Evolutionary conservation across 2,329 filamentous ascomycete species (phyloP).

Genomic region (Tolypocladium endophyticum): DNA sequence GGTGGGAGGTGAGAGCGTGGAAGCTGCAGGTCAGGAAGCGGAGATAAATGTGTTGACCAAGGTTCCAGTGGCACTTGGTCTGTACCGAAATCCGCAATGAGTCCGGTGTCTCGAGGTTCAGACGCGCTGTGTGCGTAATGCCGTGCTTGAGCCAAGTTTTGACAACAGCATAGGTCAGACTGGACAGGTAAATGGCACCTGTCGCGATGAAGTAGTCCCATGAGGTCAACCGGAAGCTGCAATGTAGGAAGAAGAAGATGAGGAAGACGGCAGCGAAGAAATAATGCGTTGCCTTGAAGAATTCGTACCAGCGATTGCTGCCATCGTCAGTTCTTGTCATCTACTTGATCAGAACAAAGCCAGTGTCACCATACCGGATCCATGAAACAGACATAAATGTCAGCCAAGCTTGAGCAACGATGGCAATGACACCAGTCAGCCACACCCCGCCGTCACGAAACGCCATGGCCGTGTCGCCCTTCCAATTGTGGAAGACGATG

Average conservation of each 20-base stretch:
- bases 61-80: constrained; percentile 32
- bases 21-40: constrained; percentile 36
- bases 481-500: constrained; percentile 38
- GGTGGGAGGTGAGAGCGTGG: constrained; percentile 35
- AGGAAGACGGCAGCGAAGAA: constrained; percentile 42
- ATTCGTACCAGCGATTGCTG: constrained; percentile 46
- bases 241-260: constrained; percentile 51
- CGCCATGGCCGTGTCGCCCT: constrained; percentile 34
- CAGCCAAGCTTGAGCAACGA: constrained; percentile 42
- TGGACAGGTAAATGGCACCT: constrained; percentile 20
- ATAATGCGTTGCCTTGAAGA: constrained; percentile 49
- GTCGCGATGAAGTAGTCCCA: constrained; percentile 54
- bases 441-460: constrained; percentile 36
- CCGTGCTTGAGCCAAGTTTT: constrained; percentile 41
- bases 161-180: constrained; percentile 33
- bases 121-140: constrained; percentile 27
- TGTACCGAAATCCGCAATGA: constrained; percentile 30
- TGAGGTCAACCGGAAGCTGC: constrained; percentile 41
- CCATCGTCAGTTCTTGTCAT: background rate
- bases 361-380: constrained; percentile 29
- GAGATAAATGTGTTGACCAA: constrained; percentile 45
- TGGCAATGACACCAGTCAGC: constrained; percentile 43
- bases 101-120: constrained; percentile 26
- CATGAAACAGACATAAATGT: constrained; percentile 41
- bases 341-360: no score